phyloP scores from a whole-genome alignment of 2,329 filamentous ascomycete genomes.

The Botryosphaeria agaves region DNA sequence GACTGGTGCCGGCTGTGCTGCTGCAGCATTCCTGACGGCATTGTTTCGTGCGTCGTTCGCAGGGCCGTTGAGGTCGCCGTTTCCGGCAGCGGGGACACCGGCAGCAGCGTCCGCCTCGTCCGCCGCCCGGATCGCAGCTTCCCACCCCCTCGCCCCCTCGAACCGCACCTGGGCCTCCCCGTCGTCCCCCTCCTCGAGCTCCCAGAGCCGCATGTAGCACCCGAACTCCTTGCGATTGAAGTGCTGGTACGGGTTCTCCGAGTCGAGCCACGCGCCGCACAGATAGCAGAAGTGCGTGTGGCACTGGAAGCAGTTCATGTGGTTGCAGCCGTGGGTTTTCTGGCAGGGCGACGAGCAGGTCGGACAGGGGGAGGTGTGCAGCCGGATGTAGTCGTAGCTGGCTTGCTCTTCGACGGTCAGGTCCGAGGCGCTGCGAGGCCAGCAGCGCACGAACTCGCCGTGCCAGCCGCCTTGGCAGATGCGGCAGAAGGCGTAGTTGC shows the following conservation, averaged over 20 bases:
- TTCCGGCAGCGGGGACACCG: conserved; percentile 14
- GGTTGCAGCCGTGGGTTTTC: conserved; percentile 89
- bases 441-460: conserved; percentile 62
- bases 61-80: conserved; percentile 18
- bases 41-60: conserved; percentile 3
- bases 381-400: conserved; percentile 64
- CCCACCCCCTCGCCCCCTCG: conserved; percentile 23
- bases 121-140: conserved; percentile 20
- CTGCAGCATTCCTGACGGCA: background rate
- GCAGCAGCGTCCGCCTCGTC: conserved; percentile 13
- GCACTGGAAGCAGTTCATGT: conserved; percentile 89
- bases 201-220: conserved; percentile 83
- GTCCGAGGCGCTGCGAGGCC: conserved; percentile 48
- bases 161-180: conserved; percentile 27
- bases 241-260: conserved; percentile 70
- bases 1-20: background rate
- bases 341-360: conserved; percentile 72
- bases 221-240: conserved; percentile 54
- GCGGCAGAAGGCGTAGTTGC: conserved; percentile 72
- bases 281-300: conserved; percentile 90
- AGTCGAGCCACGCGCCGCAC: conserved; percentile 71
- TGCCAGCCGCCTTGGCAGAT: conserved; percentile 77
- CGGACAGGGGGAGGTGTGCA: conserved; percentile 75
- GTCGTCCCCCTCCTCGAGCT: conserved; percentile 62
- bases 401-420: conserved; percentile 74